Evolutionary conservation across 2,329 filamentous ascomycete genomes (phyloP).

Genomic region (Tolypocladium inflatum): DNA sequence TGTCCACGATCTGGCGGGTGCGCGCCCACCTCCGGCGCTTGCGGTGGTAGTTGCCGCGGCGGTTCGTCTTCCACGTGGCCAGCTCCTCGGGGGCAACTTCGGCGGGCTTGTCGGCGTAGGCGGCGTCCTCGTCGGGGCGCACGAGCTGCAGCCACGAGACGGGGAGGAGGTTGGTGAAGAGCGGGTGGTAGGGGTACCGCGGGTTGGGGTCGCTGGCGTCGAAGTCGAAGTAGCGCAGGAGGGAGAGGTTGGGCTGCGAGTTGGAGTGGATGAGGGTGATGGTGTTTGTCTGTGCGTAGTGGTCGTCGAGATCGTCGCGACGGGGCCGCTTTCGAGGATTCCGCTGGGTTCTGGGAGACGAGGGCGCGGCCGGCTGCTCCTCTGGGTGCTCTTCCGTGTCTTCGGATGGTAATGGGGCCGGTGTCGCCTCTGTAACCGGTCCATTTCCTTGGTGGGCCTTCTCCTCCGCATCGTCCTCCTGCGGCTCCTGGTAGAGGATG

Average conservation of each 20-base stretch:
- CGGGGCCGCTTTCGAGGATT: constrained; percentile 18
- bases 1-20: constrained; percentile 62
- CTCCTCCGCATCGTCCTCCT: constrained; percentile 7
- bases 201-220: constrained; percentile 57
- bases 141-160: constrained; percentile 90
- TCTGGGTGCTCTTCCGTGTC: neutral
- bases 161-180: constrained; percentile 71
- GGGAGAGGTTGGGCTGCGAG: constrained; percentile 76
- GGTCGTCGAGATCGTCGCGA: constrained; percentile 47
- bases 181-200: constrained; percentile 58
- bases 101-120: constrained; percentile 59
- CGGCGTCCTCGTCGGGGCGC: constrained; percentile 62
- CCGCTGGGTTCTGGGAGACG: constrained; percentile 10
- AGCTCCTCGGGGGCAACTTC: constrained; percentile 51
- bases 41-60: constrained; percentile 76
- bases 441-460: neutral
- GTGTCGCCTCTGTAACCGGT: neutral
- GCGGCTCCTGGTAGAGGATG: constrained; percentile 49
- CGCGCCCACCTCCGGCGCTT: constrained; percentile 79
- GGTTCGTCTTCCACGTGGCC: constrained; percentile 66
- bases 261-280: constrained; percentile 75
- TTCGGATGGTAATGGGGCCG: neutral
- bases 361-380: constrained; percentile 2
- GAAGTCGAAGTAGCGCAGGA: constrained; percentile 84
- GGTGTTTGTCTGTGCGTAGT: constrained; percentile 63